phyloP scores from a whole-genome alignment of 331 rosid species.

The Pyracantha coccinea region DNA sequence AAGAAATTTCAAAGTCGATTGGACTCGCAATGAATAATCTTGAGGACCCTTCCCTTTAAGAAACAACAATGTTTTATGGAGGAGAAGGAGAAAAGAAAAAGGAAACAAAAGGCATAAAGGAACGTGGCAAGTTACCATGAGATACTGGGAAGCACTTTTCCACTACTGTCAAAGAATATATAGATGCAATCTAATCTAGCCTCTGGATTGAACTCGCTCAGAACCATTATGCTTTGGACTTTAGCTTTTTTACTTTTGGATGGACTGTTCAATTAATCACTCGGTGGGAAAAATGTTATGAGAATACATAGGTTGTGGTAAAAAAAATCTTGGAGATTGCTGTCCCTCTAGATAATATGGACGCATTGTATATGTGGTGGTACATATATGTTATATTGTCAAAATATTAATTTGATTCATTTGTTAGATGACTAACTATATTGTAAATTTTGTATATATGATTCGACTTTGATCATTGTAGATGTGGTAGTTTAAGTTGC shows the following conservation, averaged over 20 bases:
- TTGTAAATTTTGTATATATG: too few species aligned
- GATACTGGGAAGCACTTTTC: background rate
- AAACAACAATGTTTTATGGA: slow-evolving; percentile 29
- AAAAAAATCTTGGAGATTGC: too few species aligned
- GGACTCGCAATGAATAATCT: slow-evolving; percentile 22
- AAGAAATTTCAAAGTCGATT: slow-evolving; percentile 3
- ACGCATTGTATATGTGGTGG: too few species aligned
- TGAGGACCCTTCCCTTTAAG: slow-evolving; percentile 32
- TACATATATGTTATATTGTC: too few species aligned
- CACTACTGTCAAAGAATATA: background rate
- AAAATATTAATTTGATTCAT: too few species aligned
- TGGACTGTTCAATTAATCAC: background rate
- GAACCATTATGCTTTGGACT: background rate
- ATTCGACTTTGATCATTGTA: too few species aligned
- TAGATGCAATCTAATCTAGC: background rate
- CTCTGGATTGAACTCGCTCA: background rate
- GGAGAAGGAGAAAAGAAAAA: background rate
- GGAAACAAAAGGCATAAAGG: slow-evolving; percentile 1
- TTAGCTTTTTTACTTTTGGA: background rate
- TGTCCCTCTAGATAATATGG: too few species aligned
- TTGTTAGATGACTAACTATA: too few species aligned
- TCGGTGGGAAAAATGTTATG: background rate
- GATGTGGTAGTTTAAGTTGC: background rate
- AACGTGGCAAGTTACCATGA: background rate
- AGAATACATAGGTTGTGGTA: too few species aligned